Percentiles rank a stretch among this genome's conserved stretches.
These are phyloP conservation scores for Fagopyrum esculentum DNA, from an alignment of 148 eudicot species.

Conservation along the genomic window DNA sequence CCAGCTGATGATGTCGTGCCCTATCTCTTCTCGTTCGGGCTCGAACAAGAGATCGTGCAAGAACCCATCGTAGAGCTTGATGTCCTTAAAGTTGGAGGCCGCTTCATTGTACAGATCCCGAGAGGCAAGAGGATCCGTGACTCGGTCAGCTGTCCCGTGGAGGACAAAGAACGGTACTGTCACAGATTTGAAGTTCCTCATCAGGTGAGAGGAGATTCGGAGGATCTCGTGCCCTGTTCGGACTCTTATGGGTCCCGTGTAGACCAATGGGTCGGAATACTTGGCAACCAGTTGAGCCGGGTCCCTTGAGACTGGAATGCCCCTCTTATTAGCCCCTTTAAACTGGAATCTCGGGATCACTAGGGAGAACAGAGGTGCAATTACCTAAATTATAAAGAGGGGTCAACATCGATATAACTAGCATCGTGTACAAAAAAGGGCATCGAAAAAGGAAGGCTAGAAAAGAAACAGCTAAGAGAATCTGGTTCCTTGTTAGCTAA, in stretches of 20 bases:
- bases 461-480: background rate
- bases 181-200: conserved; percentile 36
- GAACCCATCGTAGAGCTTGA: conserved; percentile 49
- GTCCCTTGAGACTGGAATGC: conserved; percentile 53
- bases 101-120: conserved; percentile 56
- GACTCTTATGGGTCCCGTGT: conserved; percentile 76
- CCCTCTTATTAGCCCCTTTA: conserved; percentile 69
- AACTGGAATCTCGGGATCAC: conserved; percentile 62
- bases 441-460: background rate
- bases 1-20: conserved; percentile 51
- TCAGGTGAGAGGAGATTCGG: conserved; percentile 50
- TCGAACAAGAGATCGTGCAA: conserved; percentile 81
- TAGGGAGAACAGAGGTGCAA: conserved; percentile 73
- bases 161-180: conserved; percentile 66
- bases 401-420: background rate
- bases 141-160: conserved; percentile 67
- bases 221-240: conserved; percentile 82
- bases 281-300: conserved; percentile 62
- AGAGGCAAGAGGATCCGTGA: conserved; percentile 78
- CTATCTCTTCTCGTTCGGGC: conserved; percentile 49
- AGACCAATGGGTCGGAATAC: conserved; percentile 82
- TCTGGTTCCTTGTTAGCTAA: conserved; percentile 5
- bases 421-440: background rate
- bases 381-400: conserved; percentile 30
- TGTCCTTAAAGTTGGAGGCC: conserved; percentile 52